Conservation (phyloP, 192 early-diverging fungal species). For the Backusella mclennaniae region DNA sequence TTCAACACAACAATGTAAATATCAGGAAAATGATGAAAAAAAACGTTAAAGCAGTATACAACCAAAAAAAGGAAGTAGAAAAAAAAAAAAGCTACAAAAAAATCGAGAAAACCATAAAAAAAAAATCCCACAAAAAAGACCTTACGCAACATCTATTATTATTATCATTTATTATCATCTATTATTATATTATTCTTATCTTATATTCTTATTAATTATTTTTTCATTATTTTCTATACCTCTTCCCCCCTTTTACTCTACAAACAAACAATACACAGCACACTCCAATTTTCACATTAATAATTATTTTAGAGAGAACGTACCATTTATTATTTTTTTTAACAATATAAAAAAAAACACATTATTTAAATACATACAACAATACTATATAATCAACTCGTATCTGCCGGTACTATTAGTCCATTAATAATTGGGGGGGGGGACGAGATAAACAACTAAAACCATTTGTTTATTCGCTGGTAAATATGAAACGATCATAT, state of each 20-base stretch:
- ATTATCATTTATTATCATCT: neutral
- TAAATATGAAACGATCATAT: neutral
- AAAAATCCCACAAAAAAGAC: neutral
- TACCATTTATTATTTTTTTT: neutral
- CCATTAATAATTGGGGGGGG: neutral
- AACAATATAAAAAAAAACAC: too few relatives aligned
- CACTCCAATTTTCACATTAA: neutral
- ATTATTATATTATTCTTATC: neutral
- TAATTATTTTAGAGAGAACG: neutral
- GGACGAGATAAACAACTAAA: neutral
- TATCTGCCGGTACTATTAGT: too few relatives aligned
- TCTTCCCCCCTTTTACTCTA: neutral
- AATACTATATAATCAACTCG: neutral
- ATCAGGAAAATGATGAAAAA: conserved; percentile 16
- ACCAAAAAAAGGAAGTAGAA: neutral
- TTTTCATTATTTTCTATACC: neutral
- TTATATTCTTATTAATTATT: neutral
- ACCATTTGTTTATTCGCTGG: neutral
- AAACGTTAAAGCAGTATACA: conserved; percentile 1
- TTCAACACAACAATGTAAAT: neutral
- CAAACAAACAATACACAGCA: neutral
- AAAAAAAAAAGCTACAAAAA: neutral
- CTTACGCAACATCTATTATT: neutral
- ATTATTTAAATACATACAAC: neutral
- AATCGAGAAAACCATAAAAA: neutral